Base-by-base conservation (phyloP, 306 rosid species). In the Dryas octopetala region DNA sequence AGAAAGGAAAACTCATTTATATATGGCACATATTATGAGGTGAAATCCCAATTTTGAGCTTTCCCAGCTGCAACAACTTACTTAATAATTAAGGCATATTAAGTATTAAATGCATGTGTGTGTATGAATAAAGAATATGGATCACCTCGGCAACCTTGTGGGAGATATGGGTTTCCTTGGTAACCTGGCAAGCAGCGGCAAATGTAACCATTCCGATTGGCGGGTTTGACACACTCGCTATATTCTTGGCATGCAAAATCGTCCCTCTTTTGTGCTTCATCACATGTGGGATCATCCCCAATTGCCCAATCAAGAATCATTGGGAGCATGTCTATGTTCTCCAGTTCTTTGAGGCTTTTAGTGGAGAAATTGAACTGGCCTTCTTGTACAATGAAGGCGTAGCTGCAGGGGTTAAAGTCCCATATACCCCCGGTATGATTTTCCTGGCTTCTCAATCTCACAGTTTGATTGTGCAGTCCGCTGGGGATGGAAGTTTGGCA, bases 401-500 rank as follows among this genome's bases (percentile, higher is more conserved):
- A 73, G 49, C 75, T 50, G 74, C 83, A 79, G 5, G 73, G 74
- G 15, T 79, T 79, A 48, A 79, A 79, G 32, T 44, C n/a, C 62
- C 19, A 64, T 16, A 73, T 64, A 2, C 0, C 58, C 38, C 38
- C 9, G 11, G 40, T 61, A 7, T 70, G 76, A 38, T 47, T 51
- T 1, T 59, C 0, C 44, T 3, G 50, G 55, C 76, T 70, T 2
- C 0, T 0, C 28, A 44, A 46, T 7, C 9, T 9, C 2, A 69
- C 4, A 12, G 28, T 38, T 11, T 28, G 2, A 44, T 61, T 61
- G 28, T 32, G 41, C 26, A 50, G 23, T 61, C 75, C 76, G 0
- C 40, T 4, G 7, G 70, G 76, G 43, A 70, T 32, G 47, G 43
- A 17, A 4, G 17, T 43, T 15, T 77, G 71, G 46, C 76, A 77